Conservation (phyloP, 1,139 yeast genomes). For the Meyerozyma guilliermondii region DNA sequence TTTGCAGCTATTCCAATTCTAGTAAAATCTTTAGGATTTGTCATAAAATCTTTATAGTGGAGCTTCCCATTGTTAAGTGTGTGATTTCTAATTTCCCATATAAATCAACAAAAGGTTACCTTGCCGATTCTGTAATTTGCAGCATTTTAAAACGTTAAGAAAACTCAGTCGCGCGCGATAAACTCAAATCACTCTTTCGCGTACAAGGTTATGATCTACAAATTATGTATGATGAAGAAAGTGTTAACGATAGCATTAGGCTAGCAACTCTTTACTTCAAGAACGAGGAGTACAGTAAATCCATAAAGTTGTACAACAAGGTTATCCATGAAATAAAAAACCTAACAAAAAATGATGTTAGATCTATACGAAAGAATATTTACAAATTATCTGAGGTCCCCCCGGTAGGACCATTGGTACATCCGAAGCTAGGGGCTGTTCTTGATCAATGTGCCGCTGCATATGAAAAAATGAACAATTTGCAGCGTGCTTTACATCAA, state of each 20-base stretch:
- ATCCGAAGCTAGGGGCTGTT: slow-evolving; percentile 24
- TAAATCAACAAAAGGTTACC: no score
- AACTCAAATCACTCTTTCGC: neutral
- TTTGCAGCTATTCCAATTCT: no score
- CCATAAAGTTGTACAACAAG: slow-evolving; percentile 15
- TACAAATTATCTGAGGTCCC: slow-evolving; percentile 22
- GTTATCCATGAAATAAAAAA: slow-evolving; percentile 9
- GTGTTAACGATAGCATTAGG: slow-evolving; percentile 24
- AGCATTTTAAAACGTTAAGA: neutral
- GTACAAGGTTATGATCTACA: neutral
- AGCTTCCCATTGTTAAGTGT: no score
- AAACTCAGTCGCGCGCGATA: neutral
- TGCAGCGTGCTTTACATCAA: slow-evolving; percentile 40
- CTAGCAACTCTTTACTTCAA: slow-evolving; percentile 32
- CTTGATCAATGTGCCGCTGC: slow-evolving; percentile 57
- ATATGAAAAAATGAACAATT: slow-evolving; percentile 43
- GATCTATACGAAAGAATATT: slow-evolving; percentile 13
- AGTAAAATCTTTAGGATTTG: no score
- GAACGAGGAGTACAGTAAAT: slow-evolving; percentile 22
- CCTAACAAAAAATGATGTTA: slow-evolving; percentile 12
- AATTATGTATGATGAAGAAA: slow-evolving; percentile 9
- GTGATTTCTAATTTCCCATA: no score
- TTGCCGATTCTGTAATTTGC: no score
- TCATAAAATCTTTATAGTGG: no score
- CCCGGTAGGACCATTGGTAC: slow-evolving; percentile 21